A percentile compares a stretch with the other conserved stretches of the same genome.
These are phyloP conservation scores for Tolypocladium ovalisporum DNA, from an alignment of 2,329 filamentous ascomycete species.

Conservation along the genomic window DNA sequence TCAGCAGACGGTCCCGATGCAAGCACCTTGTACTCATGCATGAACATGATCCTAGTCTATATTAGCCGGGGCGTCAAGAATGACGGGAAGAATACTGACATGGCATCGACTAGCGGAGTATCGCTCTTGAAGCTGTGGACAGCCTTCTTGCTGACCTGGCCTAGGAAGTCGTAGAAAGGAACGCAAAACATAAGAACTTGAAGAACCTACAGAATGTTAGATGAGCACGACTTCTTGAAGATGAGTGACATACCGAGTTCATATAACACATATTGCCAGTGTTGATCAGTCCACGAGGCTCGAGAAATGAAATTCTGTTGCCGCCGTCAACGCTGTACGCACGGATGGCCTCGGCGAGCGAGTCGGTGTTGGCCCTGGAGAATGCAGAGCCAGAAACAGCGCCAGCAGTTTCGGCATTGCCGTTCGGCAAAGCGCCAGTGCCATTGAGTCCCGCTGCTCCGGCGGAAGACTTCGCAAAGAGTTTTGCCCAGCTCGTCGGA, in stretches of 20 bases:
- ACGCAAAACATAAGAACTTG: constrained; percentile 91
- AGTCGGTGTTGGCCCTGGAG: constrained; percentile 36
- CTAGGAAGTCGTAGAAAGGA: constrained; percentile 90
- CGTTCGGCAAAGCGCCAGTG: constrained; percentile 13
- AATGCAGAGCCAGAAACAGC: constrained; percentile 22
- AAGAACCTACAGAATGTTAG: constrained; percentile 52
- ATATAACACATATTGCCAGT: constrained; percentile 99
- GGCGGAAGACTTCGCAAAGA: constrained; percentile 22
- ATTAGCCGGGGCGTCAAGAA: background rate
- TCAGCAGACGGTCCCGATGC: constrained; percentile 67
- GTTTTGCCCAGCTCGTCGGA: constrained; percentile 28
- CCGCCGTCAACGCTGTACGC: constrained; percentile 58
- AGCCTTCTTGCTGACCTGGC: constrained; percentile 73
- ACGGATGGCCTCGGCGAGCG: constrained; percentile 66
- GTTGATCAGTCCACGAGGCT: constrained; percentile 89
- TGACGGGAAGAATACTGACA: constrained; percentile 37
- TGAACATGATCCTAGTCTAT: constrained; percentile 71
- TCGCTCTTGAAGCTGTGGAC: constrained; percentile 91
- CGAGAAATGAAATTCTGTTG: constrained; percentile 67
- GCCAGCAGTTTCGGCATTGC: constrained; percentile 6
- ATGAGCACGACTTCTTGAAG: background rate
- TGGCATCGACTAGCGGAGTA: constrained; percentile 85
- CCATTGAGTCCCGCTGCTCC: constrained; percentile 15
- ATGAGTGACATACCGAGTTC: constrained; percentile 72
- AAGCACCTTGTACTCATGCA: constrained; percentile 82